Base-by-base conservation (phyloP, 768 basidiomycete genomes). In the Trametes gibbosa region DNA sequence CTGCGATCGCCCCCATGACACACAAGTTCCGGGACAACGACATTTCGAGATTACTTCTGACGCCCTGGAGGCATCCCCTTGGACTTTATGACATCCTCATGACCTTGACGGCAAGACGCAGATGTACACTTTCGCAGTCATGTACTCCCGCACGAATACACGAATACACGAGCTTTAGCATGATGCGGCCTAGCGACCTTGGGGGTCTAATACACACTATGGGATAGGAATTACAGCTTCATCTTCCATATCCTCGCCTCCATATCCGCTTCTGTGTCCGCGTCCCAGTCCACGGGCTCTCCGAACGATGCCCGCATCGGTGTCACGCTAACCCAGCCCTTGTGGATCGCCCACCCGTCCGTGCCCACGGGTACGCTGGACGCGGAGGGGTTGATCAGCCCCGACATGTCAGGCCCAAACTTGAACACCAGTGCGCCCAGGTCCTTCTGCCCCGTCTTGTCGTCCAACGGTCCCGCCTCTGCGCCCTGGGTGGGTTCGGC, bases 301-400 rank as follows among this genome's bases (percentile, higher is more conserved):
- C 82, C 90, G 67, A 92, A 93, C 57, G 81, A 77, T 16, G 92
- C 85, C 54, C 84, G 79, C 53, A 94, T 72, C 4, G 92, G 90
- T 23, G 92, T 92, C 2, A 95, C 84, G 63, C 88, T 89, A 34
- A 83, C 86, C 64, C 76, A 83, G 5, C 87, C 90, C 58, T 84
- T 78, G 57, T 78, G 75, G 32, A 95, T 75, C 16, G 90, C 92
- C 89, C 90, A 92, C 0, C 82, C 84, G 71, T 97, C 94, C 10
- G 89, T 85, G 3, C 91, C 93, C 19, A 81, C 75, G 1, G 92
- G 90, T n/a, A 94, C 73, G 17, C 70, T 69, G 2, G 82, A 79
- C 46, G 77, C 61, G 14, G 78, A 70, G 2, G 91, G 91, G 43
- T 76, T 77, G 43, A 95, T 79, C 14, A 95, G 75, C 12, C 76